These are phyloP conservation scores for Lactarius hatsudake DNA, from an alignment of 768 basidiomycete genomes.

Conservation along the genomic window DNA sequence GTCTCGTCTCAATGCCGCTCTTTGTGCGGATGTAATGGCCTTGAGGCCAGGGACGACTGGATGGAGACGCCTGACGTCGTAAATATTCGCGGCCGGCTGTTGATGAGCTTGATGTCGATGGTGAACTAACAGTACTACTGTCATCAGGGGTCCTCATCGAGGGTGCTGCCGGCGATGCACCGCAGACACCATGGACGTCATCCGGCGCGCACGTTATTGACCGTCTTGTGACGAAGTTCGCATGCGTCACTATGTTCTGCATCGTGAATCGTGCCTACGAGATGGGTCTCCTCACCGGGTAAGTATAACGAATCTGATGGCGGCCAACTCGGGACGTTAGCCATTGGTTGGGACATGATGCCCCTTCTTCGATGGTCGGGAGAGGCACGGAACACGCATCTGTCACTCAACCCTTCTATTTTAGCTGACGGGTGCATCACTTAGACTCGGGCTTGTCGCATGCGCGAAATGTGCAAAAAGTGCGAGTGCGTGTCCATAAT, in stretches of 20 bases:
- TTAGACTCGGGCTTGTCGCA: no score
- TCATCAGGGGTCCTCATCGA: neutral
- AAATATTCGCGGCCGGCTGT: neutral
- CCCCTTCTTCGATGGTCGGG: neutral
- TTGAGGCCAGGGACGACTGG: neutral
- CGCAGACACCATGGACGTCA: slow-evolving; percentile 2
- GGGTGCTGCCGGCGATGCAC: neutral
- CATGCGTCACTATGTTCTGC: neutral
- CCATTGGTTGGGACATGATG: neutral
- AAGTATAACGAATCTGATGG: neutral
- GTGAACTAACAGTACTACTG: neutral
- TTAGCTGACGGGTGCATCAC: neutral
- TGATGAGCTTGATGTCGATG: no score
- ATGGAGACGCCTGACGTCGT: slow-evolving; percentile 2
- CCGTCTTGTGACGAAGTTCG: neutral
- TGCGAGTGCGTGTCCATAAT: neutral
- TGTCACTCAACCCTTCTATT: neutral
- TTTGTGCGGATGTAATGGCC: slow-evolving; percentile 16
- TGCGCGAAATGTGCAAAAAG: neutral
- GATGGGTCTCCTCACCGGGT: neutral
- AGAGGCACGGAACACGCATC: neutral
- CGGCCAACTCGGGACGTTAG: neutral
- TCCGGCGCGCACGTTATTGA: neutral
- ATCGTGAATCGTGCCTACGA: neutral
- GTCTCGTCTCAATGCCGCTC: neutral